Conservation (phyloP, 495 filamentous ascomycete species). For the Tetracladium setigerum region DNA sequence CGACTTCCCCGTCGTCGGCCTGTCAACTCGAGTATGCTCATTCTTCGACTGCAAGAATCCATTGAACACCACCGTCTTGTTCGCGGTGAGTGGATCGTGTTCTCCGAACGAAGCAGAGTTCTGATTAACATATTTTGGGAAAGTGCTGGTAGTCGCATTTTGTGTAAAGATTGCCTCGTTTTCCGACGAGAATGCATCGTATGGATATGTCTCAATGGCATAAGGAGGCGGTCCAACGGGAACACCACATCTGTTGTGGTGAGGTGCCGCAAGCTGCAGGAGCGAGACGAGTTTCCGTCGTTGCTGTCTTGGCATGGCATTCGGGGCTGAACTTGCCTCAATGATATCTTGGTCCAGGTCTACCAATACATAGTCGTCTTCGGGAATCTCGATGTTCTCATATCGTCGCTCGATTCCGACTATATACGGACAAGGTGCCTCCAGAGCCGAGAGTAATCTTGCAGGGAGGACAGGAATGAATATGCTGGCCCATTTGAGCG, state of each 20-base stretch:
- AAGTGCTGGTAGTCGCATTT: slow-evolving; percentile 56
- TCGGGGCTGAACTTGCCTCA: slow-evolving; percentile 66
- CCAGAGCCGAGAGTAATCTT: slow-evolving; percentile 77
- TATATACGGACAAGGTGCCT: slow-evolving; percentile 95
- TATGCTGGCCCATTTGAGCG: slow-evolving; percentile 84
- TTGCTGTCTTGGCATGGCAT: slow-evolving; percentile 76
- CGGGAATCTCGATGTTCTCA: slow-evolving; percentile 82
- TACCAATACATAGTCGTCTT: slow-evolving; percentile 94
- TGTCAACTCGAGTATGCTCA: slow-evolving; percentile 55
- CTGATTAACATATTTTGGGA: slow-evolving; percentile 78
- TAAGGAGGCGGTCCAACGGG: slow-evolving; percentile 84
- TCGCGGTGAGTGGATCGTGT: slow-evolving; percentile 38
- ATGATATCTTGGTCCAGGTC: slow-evolving; percentile 88
- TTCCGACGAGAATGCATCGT: slow-evolving; percentile 82
- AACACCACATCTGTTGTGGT: slow-evolving; percentile 81
- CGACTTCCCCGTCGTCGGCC: slow-evolving; percentile 77
- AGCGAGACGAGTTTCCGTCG: slow-evolving; percentile 82
- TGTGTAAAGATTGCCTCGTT: slow-evolving; percentile 70
- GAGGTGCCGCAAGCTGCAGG: slow-evolving; percentile 83
- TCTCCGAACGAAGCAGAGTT: slow-evolving; percentile 83
- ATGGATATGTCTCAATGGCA: slow-evolving; percentile 85
- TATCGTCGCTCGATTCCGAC: slow-evolving; percentile 92
- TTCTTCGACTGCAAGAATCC: slow-evolving; percentile 75
- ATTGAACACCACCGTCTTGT: slow-evolving; percentile 67
- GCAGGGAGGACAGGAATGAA: slow-evolving; percentile 89